Conservation (phyloP, 768 basidiomycete species). For the Pulveroboletus sp. region DNA sequence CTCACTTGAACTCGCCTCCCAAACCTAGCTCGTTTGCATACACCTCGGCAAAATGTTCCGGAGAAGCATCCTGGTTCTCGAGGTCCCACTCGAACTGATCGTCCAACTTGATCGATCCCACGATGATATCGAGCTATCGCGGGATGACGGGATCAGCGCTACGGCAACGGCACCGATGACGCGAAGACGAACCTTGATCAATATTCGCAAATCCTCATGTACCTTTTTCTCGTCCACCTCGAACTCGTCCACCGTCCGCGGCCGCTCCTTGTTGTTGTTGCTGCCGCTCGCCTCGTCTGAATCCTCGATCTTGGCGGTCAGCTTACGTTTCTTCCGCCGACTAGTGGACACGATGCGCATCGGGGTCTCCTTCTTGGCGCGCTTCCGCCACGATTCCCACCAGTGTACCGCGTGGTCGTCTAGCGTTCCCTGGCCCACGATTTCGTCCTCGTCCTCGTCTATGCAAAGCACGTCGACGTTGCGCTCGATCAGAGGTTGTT, state of each 20-base stretch:
- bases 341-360: conserved; percentile 28
- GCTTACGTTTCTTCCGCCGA: conserved; percentile 42
- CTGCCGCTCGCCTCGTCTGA: conserved; percentile 23
- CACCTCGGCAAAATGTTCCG: conserved; percentile 88
- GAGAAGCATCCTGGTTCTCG: conserved; percentile 70
- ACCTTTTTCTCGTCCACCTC: conserved; percentile 60
- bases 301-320: conserved; percentile 28
- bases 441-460: conserved; percentile 20
- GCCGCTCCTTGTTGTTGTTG: conserved; percentile 36
- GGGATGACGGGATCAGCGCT: conserved; percentile 5
- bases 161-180: not conserved
- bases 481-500: conserved; percentile 3
- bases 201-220: conserved; percentile 85
- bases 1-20: conserved; percentile 88
- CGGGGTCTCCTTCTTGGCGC: conserved; percentile 33
- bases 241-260: conserved; percentile 57
- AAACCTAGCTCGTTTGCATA: conserved; percentile 87
- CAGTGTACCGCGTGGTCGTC: conserved; percentile 50
- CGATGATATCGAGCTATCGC: conserved; percentile 85
- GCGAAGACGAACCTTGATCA: conserved; percentile 75
- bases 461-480: conserved; percentile 25
- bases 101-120: conserved; percentile 87
- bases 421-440: conserved; percentile 38
- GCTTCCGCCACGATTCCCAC: conserved; percentile 74
- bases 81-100: conserved; percentile 99